Evolutionary conservation across 2,329 filamentous ascomycete genomes (phyloP), one percentile per base, ranked within the genome.

Genomic region (Keithomyces neogunnii): DNA sequence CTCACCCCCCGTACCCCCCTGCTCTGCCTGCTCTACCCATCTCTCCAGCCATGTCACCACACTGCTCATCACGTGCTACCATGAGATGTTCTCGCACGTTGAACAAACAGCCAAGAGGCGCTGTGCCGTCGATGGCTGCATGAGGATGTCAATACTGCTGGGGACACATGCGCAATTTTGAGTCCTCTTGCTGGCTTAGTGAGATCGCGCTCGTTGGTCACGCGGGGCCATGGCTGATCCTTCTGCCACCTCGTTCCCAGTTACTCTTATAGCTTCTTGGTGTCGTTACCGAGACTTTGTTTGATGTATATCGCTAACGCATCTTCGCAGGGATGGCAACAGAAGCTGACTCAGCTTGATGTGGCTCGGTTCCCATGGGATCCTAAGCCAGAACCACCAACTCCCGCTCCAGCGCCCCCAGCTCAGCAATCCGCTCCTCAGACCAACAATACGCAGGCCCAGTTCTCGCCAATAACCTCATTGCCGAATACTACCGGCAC

Each of bases 341-440:
- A 85, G 62, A 96, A 95, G 70, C 78, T 99, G 36, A 87, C 91
- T 1, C 82, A 84, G 59, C 83, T 95, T 58, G 83, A 86, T 58
- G 86, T 97, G 55, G 93, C 93, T 53, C 76, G 81, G 52, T 96
- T 97, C 66, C 92, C 93, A 9, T 99, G 93, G 93, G 93, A 99
- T 65, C 92, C 93, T 43, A 85, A 87, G 64, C 85, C 86, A 47
- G 84, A 87, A 49, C 78, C 81, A n/a, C 57, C 64, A 13, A 57
- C 62, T 28, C 58, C 63, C 56, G 55, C 63, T 67, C 64, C 71
- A 63, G 56, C 69, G 43, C 48, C 62, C 31, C 51, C 59, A 30
- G 52, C 55, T 11, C n/a, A 51, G 26, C 60, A 61, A 36, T 52
- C 56, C 11, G 63, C 67, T 47, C 47, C 19, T 7, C 43, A 26